Conservation (phyloP, 768 basidiomycete genomes). For the Ephemerocybe angulata region DNA sequence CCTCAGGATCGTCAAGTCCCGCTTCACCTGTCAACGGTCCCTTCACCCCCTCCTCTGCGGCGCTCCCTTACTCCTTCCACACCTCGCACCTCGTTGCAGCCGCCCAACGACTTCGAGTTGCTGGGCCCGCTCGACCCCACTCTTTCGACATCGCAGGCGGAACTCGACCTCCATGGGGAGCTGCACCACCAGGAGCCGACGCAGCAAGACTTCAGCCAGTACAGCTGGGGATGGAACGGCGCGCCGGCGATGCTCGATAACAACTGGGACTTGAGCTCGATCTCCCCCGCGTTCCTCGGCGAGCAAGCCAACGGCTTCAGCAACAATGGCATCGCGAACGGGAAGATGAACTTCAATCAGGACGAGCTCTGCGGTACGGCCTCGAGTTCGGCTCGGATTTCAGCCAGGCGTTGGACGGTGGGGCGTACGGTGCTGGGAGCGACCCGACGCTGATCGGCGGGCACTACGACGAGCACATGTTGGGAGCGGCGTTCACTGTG, state of each 20-base stretch:
- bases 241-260: conserved; percentile 44
- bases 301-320: neutral
- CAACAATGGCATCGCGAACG: conserved; percentile 17
- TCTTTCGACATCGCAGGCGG: conserved; percentile 23
- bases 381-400: conserved; percentile 33
- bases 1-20: conserved; percentile 46
- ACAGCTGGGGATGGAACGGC: conserved; percentile 37
- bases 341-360: too few species aligned
- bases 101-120: conserved; percentile 17
- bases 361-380: too few species aligned
- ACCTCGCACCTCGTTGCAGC: too few species aligned
- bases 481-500: conserved; percentile 29
- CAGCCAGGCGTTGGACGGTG: conserved; percentile 25
- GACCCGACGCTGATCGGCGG: conserved; percentile 23
- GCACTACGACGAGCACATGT: conserved; percentile 46
- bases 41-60: conserved; percentile 43
- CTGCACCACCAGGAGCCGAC: too few species aligned
- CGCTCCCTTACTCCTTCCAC: conserved; percentile 24
- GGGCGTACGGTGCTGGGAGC: conserved; percentile 18
- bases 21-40: conserved; percentile 47
- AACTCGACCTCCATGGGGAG: conserved; percentile 36
- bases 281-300: conserved; percentile 63
- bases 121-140: too few species aligned
- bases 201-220: conserved; percentile 36
- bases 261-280: conserved; percentile 65